Evolutionary conservation across 192 early-diverging fungal species (phyloP), one percentile per base, ranked within the genome.

Genomic region (Coemansia umbellata): DNA sequence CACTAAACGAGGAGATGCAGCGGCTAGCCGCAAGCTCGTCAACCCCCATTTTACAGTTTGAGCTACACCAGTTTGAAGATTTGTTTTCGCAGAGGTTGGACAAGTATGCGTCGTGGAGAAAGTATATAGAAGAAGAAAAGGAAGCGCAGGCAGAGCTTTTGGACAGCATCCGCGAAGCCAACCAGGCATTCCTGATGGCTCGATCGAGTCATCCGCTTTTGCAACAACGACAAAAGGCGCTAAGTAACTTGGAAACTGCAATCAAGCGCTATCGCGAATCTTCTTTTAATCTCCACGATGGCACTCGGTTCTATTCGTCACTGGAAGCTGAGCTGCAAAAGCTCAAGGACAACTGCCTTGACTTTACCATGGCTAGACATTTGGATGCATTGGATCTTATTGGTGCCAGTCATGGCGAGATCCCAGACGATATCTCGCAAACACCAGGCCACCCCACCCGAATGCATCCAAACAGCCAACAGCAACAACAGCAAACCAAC

Each of bases 231-330:
- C 89, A 91, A 53, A 80, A 86, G 53, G 87, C 87, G 2, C 56
- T 93, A 22, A 84, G 85, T 42, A 91, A 86, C 42, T 66, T 93
- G 51, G 88, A 90, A 40, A 78, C 74, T 8, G 91, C 84, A 8
- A 90, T 87, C 53, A 80, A 86, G 62, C 76, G 80, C 24, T 93
- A 84, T 53, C 78, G 80, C 42, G 86, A 91, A 40, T 85, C 91
- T 3, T 78, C 82, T 19, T 74, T 66, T 4, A 93, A 92, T 48
- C 55, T 95, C 15, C 67, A 80, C 28, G 91, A 94, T 65, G 92
- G 92, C 5, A 60, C 55, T 3, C 57, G 85, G 71, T 91, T 90
- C 60, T 91, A 89, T 53, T 72, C 62, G 13, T 81, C 85, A 37
- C 81, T 88, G 51, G 84, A 85, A 44, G 63, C 78, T 14, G 84